Evolutionary conservation across 2,329 filamentous ascomycete genomes (phyloP).

Genomic region (Aspergillus luchuensis): DNA sequence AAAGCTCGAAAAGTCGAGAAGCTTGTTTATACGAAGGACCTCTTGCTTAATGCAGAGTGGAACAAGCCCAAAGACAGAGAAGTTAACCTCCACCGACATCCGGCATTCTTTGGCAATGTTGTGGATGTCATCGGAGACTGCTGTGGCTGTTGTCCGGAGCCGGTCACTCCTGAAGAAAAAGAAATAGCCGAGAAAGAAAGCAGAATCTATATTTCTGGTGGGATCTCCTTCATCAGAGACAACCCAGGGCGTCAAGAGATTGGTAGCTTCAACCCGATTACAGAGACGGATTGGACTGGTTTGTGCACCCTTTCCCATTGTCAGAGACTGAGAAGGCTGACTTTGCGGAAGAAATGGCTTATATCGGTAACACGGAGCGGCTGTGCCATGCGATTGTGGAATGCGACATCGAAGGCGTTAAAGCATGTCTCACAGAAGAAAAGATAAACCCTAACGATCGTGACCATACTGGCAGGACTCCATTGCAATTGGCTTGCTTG

Average conservation of each 20-base stretch:
- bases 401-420: slow-evolving; percentile 68
- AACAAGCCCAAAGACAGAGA: slow-evolving; percentile 74
- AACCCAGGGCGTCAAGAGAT: slow-evolving; percentile 76
- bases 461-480: slow-evolving; percentile 77
- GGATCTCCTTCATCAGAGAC: slow-evolving; percentile 73
- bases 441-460: slow-evolving; percentile 70
- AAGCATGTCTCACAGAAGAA: slow-evolving; percentile 70
- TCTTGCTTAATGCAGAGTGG: slow-evolving; percentile 85
- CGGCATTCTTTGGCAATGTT: slow-evolving; percentile 78
- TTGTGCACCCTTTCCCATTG: neutral
- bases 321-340: neutral
- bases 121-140: slow-evolving; percentile 77
- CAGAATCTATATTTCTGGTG: slow-evolving; percentile 75
- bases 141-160: slow-evolving; percentile 74
- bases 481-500: slow-evolving; percentile 74
- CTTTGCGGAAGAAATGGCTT: slow-evolving; percentile 70
- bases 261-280: slow-evolving; percentile 76
- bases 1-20: slow-evolving; percentile 68
- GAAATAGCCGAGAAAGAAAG: slow-evolving; percentile 70
- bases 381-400: slow-evolving; percentile 82
- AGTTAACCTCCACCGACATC: slow-evolving; percentile 78
- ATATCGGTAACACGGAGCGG: slow-evolving; percentile 74
- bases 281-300: slow-evolving; percentile 76
- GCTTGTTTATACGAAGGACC: slow-evolving; percentile 76
- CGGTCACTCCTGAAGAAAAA: slow-evolving; percentile 69